Conservation (phyloP, 2,329 filamentous ascomycete species). For the Biscogniauxia marginata region DNA sequence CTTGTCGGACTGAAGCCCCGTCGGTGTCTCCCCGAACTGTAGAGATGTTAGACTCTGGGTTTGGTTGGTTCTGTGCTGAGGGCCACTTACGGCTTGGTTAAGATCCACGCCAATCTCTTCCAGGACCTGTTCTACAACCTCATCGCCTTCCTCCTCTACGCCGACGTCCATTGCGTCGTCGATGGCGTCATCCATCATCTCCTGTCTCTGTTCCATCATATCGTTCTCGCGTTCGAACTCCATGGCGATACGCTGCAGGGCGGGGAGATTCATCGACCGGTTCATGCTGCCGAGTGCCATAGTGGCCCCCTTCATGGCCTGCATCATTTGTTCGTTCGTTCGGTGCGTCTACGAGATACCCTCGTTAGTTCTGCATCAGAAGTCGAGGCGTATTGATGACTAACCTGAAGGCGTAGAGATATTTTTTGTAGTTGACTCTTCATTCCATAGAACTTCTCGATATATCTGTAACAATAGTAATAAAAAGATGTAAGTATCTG, state of each 20-base stretch:
- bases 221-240: constrained; percentile 99
- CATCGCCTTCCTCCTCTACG: constrained; percentile 92
- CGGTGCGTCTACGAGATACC: constrained; percentile 71
- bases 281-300: constrained; percentile 96
- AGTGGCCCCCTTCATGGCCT: constrained; percentile 98
- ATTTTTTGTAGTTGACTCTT: constrained; percentile 95
- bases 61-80: background rate
- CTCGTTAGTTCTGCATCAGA: background rate
- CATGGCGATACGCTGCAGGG: constrained; percentile 94
- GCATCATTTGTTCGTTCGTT: constrained; percentile 99
- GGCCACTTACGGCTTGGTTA: constrained; percentile 72
- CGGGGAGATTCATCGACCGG: constrained; percentile 93
- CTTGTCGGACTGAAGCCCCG: constrained; percentile 71
- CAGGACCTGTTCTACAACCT: constrained; percentile 93
- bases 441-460: constrained; percentile 99
- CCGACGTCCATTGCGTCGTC: constrained; percentile 91
- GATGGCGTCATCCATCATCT: constrained; percentile 99
- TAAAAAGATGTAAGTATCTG: no score
- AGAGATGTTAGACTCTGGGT: constrained; percentile 28
- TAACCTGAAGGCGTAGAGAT: constrained; percentile 86
- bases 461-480: no score
- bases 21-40: constrained; percentile 89
- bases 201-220: constrained; percentile 97
- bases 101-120: constrained; percentile 97
- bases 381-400: constrained; percentile 2